These are phyloP conservation scores for Verbascum thapsus DNA, from an alignment of 257 asterid species.

Conservation along the genomic window DNA sequence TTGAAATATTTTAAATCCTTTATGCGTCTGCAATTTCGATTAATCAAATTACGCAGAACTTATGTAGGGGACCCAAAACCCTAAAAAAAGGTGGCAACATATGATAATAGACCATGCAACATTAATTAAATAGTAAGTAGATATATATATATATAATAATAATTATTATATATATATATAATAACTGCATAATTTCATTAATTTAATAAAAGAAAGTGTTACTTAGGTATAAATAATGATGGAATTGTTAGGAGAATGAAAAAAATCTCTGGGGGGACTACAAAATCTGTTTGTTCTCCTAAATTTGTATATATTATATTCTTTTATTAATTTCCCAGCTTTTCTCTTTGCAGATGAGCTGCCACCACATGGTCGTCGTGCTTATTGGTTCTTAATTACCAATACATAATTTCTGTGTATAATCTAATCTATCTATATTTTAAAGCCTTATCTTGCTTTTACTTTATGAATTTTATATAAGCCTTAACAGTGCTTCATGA, in stretches of 20 bases:
- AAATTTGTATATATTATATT: constrained; percentile 1
- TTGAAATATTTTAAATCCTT: too few species aligned
- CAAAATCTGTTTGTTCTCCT: constrained; percentile 56
- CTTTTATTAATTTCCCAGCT: constrained; percentile 24
- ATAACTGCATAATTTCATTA: not conserved
- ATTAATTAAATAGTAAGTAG: not conserved
- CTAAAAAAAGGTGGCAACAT: not conserved
- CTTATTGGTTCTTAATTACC: constrained; percentile 19
- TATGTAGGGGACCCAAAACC: too few species aligned
- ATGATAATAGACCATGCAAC: not conserved
- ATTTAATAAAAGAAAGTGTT: not conserved
- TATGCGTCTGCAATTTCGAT: too few species aligned
- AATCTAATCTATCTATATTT: too few species aligned
- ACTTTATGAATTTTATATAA: not conserved
- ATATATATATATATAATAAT: too few species aligned
- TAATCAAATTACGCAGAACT: too few species aligned
- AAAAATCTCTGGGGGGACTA: constrained; percentile 70
- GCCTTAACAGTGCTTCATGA: too few species aligned
- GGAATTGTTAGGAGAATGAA: constrained; percentile 46
- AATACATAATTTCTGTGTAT: constrained; percentile 9
- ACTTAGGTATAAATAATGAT: constrained; percentile 42
- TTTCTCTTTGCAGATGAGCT: constrained; percentile 39
- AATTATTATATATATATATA: too few species aligned
- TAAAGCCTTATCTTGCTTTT: not conserved
- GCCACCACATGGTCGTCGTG: constrained; percentile 62